Evolutionary conservation across 768 basidiomycete species (phyloP), one percentile per base, ranked within the genome.

Genomic region (Rhodotorula toruloides): DNA sequence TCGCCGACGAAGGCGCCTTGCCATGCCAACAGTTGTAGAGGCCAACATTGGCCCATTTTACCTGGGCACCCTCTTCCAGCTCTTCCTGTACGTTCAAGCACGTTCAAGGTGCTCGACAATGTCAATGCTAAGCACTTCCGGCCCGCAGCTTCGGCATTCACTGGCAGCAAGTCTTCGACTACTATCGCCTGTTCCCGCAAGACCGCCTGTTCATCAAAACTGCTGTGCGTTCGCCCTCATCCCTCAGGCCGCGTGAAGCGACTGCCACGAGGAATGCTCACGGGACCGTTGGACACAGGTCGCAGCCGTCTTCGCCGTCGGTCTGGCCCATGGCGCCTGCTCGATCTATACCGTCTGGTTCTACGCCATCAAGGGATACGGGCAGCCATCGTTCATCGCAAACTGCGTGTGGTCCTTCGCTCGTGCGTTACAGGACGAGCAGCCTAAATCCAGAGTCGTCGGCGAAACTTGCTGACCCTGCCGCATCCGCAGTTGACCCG

Each of bases 51-150:
- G 47, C 2, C 47, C 47, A 2, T 48, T 48, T 29, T 48, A 48
- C 29, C 7, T 48, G 27, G 47, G 47, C 47, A 21, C 22, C 2
- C 29, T 48, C 13, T 16, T 29, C 8, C 27, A 48, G 27, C 14
- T 48, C 47, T n/a, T 29, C 47, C 27, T 48, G 47, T 48, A 16
- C 47, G 47, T 48, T 16, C 2, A 11, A 8, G 11, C 13, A 8
- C 9, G 1, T 19, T 13, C 27, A 11, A 10, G 25, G 2, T 3
- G 5, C 13, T 4, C 5, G 12, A 14, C 7, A 22, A 5, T 34
- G 21, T 12, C 11, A 19, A 22, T 16, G 34, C 49, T 8, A 1
- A 11, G 2, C 19, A 16, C n/a, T 3, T 12, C 12, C 4, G 27
- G 17, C 27, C 16, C 9, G 52, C 52, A 53, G 52, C 8, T 10